Conservation (phyloP, 2,329 filamentous ascomycete genomes). For the Ceratocystiopsis minuta region DNA sequence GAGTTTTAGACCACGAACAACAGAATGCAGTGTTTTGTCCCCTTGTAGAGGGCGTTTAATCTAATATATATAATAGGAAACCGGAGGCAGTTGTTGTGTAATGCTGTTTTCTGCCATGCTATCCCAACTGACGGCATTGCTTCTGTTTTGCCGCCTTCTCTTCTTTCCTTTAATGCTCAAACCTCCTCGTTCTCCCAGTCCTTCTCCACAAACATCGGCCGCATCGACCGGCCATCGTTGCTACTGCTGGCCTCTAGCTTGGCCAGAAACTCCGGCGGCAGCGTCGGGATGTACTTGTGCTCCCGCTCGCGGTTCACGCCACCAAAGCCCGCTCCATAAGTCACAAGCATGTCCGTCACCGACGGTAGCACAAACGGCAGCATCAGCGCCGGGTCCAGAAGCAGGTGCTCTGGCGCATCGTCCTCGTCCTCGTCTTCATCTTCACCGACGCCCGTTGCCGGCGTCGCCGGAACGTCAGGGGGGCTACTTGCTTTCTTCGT, state of each 20-base stretch:
- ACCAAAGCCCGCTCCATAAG: constrained; percentile 85
- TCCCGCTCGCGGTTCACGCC: constrained; percentile 82
- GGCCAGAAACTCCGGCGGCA: constrained; percentile 80
- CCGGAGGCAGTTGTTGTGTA: not conserved
- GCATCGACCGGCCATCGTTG: constrained; percentile 20
- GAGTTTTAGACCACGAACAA: too few species aligned
- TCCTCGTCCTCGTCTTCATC: constrained; percentile 40
- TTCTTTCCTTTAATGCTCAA: constrained; percentile 10
- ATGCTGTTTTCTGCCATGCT: not conserved
- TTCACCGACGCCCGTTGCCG: constrained; percentile 11
- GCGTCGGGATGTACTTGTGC: constrained; percentile 86
- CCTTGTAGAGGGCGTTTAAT: too few species aligned
- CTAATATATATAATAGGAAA: too few species aligned
- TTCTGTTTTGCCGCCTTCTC: not conserved
- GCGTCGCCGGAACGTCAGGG: not conserved
- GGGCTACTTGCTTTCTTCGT: not conserved
- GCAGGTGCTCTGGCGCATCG: constrained; percentile 53
- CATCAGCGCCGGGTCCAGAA: constrained; percentile 80
- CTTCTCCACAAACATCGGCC: constrained; percentile 42
- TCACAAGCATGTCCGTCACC: constrained; percentile 92
- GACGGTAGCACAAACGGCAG: constrained; percentile 90
- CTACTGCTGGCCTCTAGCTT: constrained; percentile 51
- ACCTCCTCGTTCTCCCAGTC: constrained; percentile 52
- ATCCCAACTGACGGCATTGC: not conserved
- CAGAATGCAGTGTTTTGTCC: too few species aligned